A percentile compares a stretch with the other conserved stretches of the same genome.
These are phyloP conservation scores for Solanum bulbocastanum DNA, from an alignment of 257 asterid genomes.

Conservation along the genomic window DNA sequence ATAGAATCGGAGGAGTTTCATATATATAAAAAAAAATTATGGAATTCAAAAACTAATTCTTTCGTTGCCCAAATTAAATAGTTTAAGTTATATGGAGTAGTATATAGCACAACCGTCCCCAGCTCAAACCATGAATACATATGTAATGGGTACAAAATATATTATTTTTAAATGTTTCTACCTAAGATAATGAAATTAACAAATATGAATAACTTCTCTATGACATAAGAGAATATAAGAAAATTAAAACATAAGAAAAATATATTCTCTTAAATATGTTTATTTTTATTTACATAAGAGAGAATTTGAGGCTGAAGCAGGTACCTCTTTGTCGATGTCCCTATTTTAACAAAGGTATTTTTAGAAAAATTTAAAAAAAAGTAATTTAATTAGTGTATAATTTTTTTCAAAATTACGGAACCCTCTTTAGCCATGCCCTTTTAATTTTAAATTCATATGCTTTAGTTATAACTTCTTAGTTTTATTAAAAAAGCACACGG, in stretches of 20 bases:
- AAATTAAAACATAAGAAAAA: background rate
- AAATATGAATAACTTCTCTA: background rate
- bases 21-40: no score
- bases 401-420: no score
- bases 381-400: no score
- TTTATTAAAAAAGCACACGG: no score
- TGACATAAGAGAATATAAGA: background rate
- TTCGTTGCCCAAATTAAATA: background rate
- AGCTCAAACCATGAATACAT: background rate
- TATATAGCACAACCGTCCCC: background rate
- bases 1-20: background rate
- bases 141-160: background rate
- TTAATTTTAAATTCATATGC: background rate
- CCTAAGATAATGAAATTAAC: background rate
- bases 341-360: background rate
- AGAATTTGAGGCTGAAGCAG: background rate
- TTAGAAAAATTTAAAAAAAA: fast-evolving
- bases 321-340: background rate
- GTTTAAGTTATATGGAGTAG: background rate
- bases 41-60: background rate
- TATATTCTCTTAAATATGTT: background rate
- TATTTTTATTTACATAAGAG: background rate
- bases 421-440: background rate
- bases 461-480: no score
- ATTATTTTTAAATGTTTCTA: background rate